These are phyloP conservation scores for Saccharomycopsis olivae DNA, from an alignment of 805 yeast genomes.

Conservation along the genomic window DNA sequence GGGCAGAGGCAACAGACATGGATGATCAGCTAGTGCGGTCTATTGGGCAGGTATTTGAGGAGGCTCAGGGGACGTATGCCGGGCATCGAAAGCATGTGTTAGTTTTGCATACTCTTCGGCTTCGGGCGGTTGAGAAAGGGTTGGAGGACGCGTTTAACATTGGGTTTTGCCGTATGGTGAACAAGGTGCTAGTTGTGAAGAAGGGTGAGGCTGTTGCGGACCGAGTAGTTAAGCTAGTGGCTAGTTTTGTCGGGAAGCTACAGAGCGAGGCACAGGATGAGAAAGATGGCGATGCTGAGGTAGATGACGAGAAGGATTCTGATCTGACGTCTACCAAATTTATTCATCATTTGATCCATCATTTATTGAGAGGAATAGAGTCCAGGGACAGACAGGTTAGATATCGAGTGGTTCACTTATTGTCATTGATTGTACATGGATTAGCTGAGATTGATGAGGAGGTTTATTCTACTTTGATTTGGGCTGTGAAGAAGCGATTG, in stretches of 20 bases:
- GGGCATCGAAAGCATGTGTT: conserved; percentile 70
- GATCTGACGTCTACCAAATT: conserved; percentile 31
- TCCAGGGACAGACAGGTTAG: conserved; percentile 71
- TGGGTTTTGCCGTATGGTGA: conserved; percentile 49
- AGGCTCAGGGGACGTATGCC: conserved; percentile 62
- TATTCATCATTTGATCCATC: conserved; percentile 50
- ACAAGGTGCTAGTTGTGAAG: conserved; percentile 56
- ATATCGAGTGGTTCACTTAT: conserved; percentile 65
- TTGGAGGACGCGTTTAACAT: conserved; percentile 49
- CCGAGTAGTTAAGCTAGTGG: conserved; percentile 57
- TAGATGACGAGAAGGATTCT: conserved; percentile 19
- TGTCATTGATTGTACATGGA: conserved; percentile 60
- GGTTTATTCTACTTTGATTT: conserved; percentile 50
- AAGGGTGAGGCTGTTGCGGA: conserved; percentile 67
- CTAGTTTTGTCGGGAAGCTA: conserved; percentile 48
- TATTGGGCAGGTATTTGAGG: conserved; percentile 64
- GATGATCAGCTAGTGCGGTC: no score
- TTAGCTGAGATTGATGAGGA: conserved; percentile 70
- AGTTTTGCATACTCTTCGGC: conserved; percentile 47
- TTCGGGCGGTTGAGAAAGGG: conserved; percentile 41
- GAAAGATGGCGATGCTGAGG: conserved; percentile 17
- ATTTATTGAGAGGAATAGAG: conserved; percentile 66
- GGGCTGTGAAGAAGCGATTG: conserved; percentile 51
- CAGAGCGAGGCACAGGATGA: conserved; percentile 26
- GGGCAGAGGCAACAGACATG: no score